These are phyloP conservation scores for Haematococcus lacustris DNA, from an alignment of 139 green algal genomes.

Conservation along the genomic window DNA sequence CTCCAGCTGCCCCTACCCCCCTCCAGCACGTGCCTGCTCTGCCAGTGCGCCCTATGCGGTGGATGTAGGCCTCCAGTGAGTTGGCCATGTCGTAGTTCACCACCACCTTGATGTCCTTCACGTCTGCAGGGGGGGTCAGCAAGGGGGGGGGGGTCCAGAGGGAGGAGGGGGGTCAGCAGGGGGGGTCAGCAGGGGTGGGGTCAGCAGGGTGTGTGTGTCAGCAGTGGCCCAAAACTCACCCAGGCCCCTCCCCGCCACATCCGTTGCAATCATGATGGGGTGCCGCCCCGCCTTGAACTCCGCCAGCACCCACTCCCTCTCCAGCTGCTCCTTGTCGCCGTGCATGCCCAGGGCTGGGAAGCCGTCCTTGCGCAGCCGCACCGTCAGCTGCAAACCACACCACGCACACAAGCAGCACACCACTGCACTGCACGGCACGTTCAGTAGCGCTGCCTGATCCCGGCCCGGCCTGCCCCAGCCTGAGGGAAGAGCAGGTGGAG, in stretches of 20 bases:
- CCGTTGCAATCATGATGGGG: conserved; percentile 92
- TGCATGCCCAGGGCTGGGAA: conserved; percentile 82
- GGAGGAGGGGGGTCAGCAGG: too few relatives aligned
- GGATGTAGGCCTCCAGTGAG: conserved; percentile 85
- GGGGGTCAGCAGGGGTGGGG: too few relatives aligned
- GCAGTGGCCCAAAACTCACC: too few relatives aligned
- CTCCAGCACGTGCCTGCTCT: conserved; percentile 83
- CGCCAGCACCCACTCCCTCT: conserved; percentile 83
- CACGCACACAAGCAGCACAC: not conserved
- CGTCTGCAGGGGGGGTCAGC: conserved; percentile 51
- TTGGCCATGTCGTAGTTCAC: conserved; percentile 83
- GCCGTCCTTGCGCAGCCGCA: conserved; percentile 74
- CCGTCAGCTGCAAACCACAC: conserved; percentile 49
- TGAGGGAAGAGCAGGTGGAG: too few relatives aligned
- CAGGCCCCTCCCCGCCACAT: conserved; percentile 85
- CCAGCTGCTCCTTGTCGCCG: conserved; percentile 91
- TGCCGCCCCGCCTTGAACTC: conserved; percentile 78
- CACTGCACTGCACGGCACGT: too few relatives aligned
- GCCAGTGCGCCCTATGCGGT: too few relatives aligned
- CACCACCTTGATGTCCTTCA: conserved; percentile 88
- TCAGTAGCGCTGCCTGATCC: too few relatives aligned
- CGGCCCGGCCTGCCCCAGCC: too few relatives aligned
- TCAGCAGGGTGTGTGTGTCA: too few relatives aligned
- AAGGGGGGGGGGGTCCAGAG: not conserved
- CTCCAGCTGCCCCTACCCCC: too few relatives aligned